phyloP scores from a whole-genome alignment of 116 monocot genomes.

The Phalaenopsis hybrid region DNA sequence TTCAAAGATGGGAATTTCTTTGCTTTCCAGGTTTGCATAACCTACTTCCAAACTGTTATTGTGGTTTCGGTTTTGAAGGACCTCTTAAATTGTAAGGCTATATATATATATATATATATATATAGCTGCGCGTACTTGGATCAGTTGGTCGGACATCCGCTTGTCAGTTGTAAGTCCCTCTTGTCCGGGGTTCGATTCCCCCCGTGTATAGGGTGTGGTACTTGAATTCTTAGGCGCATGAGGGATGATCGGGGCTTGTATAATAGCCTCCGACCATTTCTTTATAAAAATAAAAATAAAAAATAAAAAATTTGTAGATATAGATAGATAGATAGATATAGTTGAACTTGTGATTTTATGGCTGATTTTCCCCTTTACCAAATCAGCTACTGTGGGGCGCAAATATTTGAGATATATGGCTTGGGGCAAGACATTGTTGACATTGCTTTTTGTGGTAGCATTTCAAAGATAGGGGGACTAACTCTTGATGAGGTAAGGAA shows the following conservation, averaged over 20 bases:
- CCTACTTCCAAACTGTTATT: neutral
- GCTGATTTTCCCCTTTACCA: conserved; percentile 8
- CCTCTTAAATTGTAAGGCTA: neutral
- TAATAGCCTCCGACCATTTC: too few species aligned
- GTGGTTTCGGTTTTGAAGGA: too few species aligned
- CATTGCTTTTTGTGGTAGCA: conserved; percentile 96
- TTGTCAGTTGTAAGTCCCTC: too few species aligned
- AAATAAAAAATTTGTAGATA: neutral
- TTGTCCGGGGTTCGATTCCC: too few species aligned
- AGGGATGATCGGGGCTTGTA: too few species aligned
- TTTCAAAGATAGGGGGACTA: conserved; percentile 89
- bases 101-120: too few species aligned
- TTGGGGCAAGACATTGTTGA: conserved; percentile 89
- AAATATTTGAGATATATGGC: conserved; percentile 99
- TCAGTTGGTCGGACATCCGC: too few species aligned
- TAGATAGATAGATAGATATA: neutral
- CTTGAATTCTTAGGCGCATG: too few species aligned
- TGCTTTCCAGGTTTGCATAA: conserved; percentile 84
- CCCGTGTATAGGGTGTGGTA: too few species aligned
- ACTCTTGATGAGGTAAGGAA: conserved; percentile 87
- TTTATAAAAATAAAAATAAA: too few species aligned
- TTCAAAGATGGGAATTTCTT: conserved; percentile 99
- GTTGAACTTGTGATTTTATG: neutral
- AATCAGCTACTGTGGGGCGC: conserved; percentile 93
- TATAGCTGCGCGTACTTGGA: too few species aligned